phyloP scores from a whole-genome alignment of 495 filamentous ascomycete genomes.

The Penicillium goetzii region DNA sequence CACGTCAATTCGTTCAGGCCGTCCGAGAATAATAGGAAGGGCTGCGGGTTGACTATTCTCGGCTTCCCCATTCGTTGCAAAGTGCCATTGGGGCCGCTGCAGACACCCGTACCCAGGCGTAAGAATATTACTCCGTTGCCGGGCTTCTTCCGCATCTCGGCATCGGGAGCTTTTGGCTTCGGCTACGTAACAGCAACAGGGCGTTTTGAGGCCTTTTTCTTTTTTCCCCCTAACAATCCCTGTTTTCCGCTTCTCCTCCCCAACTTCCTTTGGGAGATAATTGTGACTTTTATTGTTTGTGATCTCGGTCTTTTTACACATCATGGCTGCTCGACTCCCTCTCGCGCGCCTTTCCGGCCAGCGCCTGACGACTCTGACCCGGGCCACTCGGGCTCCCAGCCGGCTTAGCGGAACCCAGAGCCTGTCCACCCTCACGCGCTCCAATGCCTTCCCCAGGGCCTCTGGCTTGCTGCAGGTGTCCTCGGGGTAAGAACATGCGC shows the following conservation, averaged over 20 bases:
- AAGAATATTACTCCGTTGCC: constrained; percentile 50
- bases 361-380: constrained; percentile 36
- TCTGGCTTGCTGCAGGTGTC: constrained; percentile 37
- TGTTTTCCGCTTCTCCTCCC: constrained; percentile 14
- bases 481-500: constrained; percentile 33
- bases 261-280: neutral
- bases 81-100: constrained; percentile 31
- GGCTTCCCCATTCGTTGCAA: constrained; percentile 34
- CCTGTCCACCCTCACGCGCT: constrained; percentile 31
- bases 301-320: constrained; percentile 22
- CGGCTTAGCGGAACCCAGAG: constrained; percentile 32
- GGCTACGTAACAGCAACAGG: constrained; percentile 35
- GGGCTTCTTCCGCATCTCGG: constrained; percentile 28
- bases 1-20: constrained; percentile 14
- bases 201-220: constrained; percentile 15
- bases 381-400: constrained; percentile 31
- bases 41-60: constrained; percentile 35
- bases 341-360: constrained; percentile 44
- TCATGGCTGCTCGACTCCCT: constrained; percentile 50
- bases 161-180: constrained; percentile 30
- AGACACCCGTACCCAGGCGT: constrained; percentile 30
- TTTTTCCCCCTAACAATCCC: constrained; percentile 1
- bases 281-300: constrained; percentile 3
- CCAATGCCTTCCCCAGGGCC: constrained; percentile 26
- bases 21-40: constrained; percentile 20